Evolutionary conservation across 2,329 filamentous ascomycete species (phyloP).

Genomic region (Lachnellula hyalina): DNA sequence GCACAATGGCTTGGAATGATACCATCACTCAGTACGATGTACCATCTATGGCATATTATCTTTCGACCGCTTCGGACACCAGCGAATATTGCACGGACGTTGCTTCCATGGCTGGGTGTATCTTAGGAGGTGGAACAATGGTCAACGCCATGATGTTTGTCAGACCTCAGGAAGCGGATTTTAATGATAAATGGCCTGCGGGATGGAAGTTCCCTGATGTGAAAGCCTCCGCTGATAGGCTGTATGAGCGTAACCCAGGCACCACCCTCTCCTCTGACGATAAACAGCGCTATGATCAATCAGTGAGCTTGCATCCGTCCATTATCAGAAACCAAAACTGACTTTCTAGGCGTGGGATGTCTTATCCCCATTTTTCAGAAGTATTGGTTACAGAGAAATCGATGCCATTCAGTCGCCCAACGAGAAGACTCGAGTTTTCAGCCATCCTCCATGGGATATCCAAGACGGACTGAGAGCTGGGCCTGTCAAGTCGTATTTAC

Average conservation of each 20-base stretch:
- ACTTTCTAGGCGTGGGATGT: slow-evolving; percentile 46
- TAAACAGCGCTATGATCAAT: slow-evolving; percentile 57
- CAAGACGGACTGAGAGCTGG: slow-evolving; percentile 58
- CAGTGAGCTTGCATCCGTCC: slow-evolving; percentile 32
- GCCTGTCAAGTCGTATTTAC: slow-evolving; percentile 65
- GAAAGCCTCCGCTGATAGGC: slow-evolving; percentile 49
- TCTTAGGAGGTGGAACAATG: slow-evolving; percentile 51
- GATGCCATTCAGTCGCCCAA: slow-evolving; percentile 42
- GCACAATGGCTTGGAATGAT: slow-evolving; percentile 18
- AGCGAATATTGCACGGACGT: slow-evolving; percentile 34
- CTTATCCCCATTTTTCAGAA: slow-evolving; percentile 42
- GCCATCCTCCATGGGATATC: slow-evolving; percentile 62
- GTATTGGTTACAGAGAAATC: slow-evolving; percentile 49
- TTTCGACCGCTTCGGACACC: slow-evolving; percentile 56
- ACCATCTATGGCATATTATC: slow-evolving; percentile 60
- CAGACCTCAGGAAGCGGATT: slow-evolving; percentile 58
- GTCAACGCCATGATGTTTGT: slow-evolving; percentile 64
- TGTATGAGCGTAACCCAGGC: slow-evolving; percentile 64
- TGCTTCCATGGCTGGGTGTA: slow-evolving; percentile 64
- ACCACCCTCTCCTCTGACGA: slow-evolving; percentile 61
- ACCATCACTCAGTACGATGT: slow-evolving; percentile 62
- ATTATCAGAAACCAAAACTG: not conserved
- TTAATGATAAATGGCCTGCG: slow-evolving; percentile 60
- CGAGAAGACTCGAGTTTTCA: slow-evolving; percentile 59
- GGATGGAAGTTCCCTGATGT: slow-evolving; percentile 66